These are phyloP conservation scores for Wakefieldia striispora DNA, from an alignment of 768 basidiomycete genomes.

Conservation along the genomic window DNA sequence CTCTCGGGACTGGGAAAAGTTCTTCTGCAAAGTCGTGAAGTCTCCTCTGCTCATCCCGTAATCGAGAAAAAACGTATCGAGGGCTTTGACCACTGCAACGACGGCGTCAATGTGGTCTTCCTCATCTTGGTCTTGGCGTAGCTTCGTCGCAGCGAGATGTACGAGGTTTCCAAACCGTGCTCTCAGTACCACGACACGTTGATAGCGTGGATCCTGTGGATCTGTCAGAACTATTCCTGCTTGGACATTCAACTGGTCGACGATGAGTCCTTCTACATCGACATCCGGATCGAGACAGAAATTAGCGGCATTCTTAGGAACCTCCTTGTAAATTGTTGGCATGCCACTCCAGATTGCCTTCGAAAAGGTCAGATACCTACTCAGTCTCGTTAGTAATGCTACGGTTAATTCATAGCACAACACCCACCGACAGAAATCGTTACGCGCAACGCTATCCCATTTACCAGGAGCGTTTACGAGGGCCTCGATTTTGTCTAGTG, in stretches of 20 bases:
- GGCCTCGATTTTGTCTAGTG: conserved; percentile 62
- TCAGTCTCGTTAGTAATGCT: neutral
- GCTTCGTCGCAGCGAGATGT: conserved; percentile 60
- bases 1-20: conserved; percentile 32
- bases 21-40: conserved; percentile 61
- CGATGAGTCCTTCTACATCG: conserved; percentile 71
- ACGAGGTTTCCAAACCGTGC: conserved; percentile 65
- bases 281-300: conserved; percentile 57
- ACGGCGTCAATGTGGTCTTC: conserved; percentile 90
- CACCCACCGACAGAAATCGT: conserved; percentile 80
- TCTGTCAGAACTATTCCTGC: conserved; percentile 77
- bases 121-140: conserved; percentile 58
- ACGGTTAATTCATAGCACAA: neutral
- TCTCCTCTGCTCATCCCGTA: conserved; percentile 62
- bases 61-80: conserved; percentile 72
- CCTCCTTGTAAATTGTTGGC: conserved; percentile 62
- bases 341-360: conserved; percentile 79
- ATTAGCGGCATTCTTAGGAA: conserved; percentile 54
- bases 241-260: conserved; percentile 60
- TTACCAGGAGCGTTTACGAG: conserved; percentile 51
- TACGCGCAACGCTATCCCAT: conserved; percentile 68
- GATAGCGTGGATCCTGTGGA: conserved; percentile 71
- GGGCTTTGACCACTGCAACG: conserved; percentile 64
- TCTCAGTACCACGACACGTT: conserved; percentile 55
- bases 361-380: conserved; percentile 66